These are phyloP conservation scores for Austroboletus festivus DNA, from an alignment of 768 basidiomycete species.

Conservation along the genomic window DNA sequence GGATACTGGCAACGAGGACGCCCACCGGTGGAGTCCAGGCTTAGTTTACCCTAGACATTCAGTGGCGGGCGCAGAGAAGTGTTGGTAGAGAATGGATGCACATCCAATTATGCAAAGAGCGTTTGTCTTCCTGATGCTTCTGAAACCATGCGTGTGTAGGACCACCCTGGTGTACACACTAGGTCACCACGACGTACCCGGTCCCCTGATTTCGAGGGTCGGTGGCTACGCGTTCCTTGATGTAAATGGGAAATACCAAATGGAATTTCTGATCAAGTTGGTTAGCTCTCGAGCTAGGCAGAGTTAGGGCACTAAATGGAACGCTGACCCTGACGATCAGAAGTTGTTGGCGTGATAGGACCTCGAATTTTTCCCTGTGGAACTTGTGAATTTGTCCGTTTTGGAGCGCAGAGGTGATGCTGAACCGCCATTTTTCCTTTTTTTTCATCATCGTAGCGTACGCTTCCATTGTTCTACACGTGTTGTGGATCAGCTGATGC, in stretches of 20 bases:
- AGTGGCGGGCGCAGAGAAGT: conserved; percentile 28
- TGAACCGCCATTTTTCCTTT: conserved; percentile 17
- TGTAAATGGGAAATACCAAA: conserved; percentile 14
- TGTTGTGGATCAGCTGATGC: conserved; percentile 26
- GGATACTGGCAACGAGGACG: conserved; percentile 6
- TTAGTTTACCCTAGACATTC: conserved; percentile 7
- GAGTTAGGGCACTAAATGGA: conserved; percentile 28
- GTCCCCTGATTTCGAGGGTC: conserved; percentile 22
- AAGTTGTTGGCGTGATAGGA: conserved; percentile 19
- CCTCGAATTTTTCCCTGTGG: conserved; percentile 20
- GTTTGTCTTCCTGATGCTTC: conserved; percentile 21
- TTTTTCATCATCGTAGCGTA: conserved; percentile 25
- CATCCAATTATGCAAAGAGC: conserved; percentile 13
- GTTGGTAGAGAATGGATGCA: conserved; percentile 26
- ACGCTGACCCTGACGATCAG: conserved; percentile 30
- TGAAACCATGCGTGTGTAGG: conserved; percentile 15
- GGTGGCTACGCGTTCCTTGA: conserved; percentile 10
- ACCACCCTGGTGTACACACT: not conserved
- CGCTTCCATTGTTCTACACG: conserved; percentile 34
- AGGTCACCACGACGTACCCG: not conserved
- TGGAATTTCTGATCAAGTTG: conserved; percentile 2
- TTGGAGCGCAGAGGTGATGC: conserved; percentile 17
- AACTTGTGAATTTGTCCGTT: conserved; percentile 22
- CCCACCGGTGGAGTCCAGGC: conserved; percentile 7
- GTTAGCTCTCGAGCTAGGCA: conserved; percentile 19